Evolutionary conservation across 305 asterid species (phyloP).

Genomic region (Solanum chacoense): DNA sequence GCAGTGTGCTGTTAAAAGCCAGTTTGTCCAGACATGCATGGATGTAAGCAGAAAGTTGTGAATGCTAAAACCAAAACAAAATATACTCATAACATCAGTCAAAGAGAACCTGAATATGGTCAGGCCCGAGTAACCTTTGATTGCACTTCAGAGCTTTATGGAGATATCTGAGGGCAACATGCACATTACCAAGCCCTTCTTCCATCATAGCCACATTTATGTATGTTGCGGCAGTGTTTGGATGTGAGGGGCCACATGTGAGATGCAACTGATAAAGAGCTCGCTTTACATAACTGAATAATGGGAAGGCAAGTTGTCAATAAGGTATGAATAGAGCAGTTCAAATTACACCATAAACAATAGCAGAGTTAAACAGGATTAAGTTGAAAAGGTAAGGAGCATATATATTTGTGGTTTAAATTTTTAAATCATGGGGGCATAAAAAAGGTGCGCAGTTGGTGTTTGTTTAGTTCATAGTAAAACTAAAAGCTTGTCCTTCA

Average conservation of each 20-base stretch:
- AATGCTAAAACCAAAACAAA: background rate
- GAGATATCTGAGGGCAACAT: constrained; percentile 92
- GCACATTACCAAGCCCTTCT: constrained; percentile 98
- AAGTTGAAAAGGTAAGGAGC: background rate
- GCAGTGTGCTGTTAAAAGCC: background rate
- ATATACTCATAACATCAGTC: background rate
- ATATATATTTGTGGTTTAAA: background rate
- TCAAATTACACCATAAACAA: background rate
- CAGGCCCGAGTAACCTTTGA: constrained; percentile 97
- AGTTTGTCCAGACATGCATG: background rate
- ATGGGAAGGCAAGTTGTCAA: constrained; percentile 13
- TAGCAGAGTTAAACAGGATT: background rate
- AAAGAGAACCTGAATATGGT: constrained; percentile 81
- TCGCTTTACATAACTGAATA: constrained; percentile 74
- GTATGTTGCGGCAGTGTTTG: constrained; percentile 98
- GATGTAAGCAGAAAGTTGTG: background rate
- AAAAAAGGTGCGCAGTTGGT: background rate
- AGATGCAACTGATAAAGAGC: constrained; percentile 89
- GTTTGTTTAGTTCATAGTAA: background rate
- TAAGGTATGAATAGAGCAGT: background rate
- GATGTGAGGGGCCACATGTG: constrained; percentile 97
- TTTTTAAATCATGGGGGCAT: background rate
- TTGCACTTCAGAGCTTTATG: constrained; percentile 98
- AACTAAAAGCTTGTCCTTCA: background rate
- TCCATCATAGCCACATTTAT: constrained; percentile 99